Evolutionary conservation across 2,329 filamentous ascomycete genomes (phyloP).

Genomic region (Aureobasidium uvarum): DNA sequence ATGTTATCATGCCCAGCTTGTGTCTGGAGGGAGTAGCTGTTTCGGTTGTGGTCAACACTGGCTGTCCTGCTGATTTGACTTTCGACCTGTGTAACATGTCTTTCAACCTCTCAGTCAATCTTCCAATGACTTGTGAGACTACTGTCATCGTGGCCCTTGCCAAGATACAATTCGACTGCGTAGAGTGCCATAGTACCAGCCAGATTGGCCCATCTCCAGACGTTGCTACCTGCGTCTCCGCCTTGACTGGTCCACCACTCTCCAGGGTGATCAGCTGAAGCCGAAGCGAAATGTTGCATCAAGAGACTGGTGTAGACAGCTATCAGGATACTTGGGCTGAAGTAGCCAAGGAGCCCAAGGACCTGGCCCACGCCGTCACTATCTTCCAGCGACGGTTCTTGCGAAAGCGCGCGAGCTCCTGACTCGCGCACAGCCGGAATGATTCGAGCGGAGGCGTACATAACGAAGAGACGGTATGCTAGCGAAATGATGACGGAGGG

Average conservation of each 20-base stretch:
- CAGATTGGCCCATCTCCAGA: constrained; percentile 93
- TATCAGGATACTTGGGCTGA: constrained; percentile 90
- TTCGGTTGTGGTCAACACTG: not conserved
- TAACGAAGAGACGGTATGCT: constrained; percentile 87
- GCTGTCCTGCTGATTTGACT: not conserved
- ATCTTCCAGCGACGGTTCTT: constrained; percentile 83
- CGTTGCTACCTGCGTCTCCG: constrained; percentile 76
- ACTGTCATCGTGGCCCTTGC: constrained; percentile 74
- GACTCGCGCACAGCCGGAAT: constrained; percentile 90
- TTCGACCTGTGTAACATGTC: not conserved
- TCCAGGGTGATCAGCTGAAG: constrained; percentile 54
- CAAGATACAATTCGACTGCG: constrained; percentile 83
- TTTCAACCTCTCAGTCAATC: constrained; percentile 63
- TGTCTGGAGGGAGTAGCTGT: not conserved
- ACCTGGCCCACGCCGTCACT: constrained; percentile 73
- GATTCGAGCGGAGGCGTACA: constrained; percentile 93
- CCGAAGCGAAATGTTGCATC: constrained; percentile 90
- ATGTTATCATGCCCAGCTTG: not conserved
- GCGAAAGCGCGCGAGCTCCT: constrained; percentile 75
- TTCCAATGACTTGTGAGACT: constrained; percentile 84
- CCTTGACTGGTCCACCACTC: constrained; percentile 84
- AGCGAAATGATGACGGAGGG: constrained; percentile 95
- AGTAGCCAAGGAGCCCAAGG: constrained; percentile 84
- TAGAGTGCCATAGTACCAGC: constrained; percentile 87
- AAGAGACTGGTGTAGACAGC: constrained; percentile 94